Evolutionary conservation across 179 eudicot species (phyloP).

Genomic region (Silene noctiflora): DNA sequence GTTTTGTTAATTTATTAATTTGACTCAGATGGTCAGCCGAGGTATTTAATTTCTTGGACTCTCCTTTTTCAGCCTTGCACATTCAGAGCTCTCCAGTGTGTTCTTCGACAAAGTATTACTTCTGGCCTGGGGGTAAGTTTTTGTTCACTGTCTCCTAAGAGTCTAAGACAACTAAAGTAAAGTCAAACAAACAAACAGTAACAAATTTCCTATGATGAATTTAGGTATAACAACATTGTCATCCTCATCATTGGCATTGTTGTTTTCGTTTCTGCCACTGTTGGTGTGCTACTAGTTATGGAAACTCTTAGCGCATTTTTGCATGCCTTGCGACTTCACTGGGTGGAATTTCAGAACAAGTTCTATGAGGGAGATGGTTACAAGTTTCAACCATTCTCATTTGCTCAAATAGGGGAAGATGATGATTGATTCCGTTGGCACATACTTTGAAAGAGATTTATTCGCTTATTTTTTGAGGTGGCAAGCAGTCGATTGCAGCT

Average conservation of each 20-base stretch:
- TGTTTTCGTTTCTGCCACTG: constrained; percentile 68
- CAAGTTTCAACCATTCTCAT: constrained; percentile 71
- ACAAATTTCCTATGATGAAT: constrained; percentile 11
- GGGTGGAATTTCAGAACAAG: constrained; percentile 85
- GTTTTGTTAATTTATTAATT: background rate
- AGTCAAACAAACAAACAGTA: constrained; percentile 10
- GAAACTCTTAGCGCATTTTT: constrained; percentile 85
- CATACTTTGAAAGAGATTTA: constrained; percentile 11
- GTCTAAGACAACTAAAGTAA: background rate
- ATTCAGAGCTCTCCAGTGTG: constrained; percentile 73
- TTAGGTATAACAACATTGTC: constrained; percentile 66
- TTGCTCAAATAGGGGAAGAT: constrained; percentile 44
- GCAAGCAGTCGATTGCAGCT: background rate
- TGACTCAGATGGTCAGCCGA: background rate
- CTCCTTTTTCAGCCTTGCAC: constrained; percentile 53
- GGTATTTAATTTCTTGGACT: background rate
- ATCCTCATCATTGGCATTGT: constrained; percentile 53
- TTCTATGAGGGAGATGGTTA: constrained; percentile 86
- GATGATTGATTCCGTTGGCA: constrained; percentile 41
- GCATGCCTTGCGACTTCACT: constrained; percentile 82
- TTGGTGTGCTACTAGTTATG: constrained; percentile 76
- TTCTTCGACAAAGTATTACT: constrained; percentile 78
- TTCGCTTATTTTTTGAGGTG: background rate
- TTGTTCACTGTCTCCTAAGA: background rate
- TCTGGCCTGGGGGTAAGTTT: constrained; percentile 76